Evolutionary conservation across 257 asterid species (phyloP), one percentile per base, ranked within the genome.

Genomic region (Rehmannia glutinosa): DNA sequence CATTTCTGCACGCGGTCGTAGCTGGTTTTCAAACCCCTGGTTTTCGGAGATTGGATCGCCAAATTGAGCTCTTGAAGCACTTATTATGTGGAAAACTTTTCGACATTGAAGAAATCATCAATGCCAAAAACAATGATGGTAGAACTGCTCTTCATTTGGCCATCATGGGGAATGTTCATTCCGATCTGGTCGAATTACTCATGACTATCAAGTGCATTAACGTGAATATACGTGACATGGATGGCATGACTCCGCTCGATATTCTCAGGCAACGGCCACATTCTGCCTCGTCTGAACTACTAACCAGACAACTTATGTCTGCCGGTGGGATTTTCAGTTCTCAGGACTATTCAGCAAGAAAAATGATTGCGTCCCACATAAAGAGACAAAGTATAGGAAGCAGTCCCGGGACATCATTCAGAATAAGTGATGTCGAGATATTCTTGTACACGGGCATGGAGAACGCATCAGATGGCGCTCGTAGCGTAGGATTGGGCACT

Each of bases 361-460:
- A 70, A 66, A 85, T 77, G 2, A 78, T 94, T 12, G 96, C 97
- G 0, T 88, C 96, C 12, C 96, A 90, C 45, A 66, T 90, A 9
- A 88, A 72, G 79, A 80, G 82, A 82, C 96, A 82, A 24, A 86
- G 94, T 20, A 63, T 81, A 13, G 96, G 97, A 8, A 75, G 74
- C 65, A 90, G 96, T 55, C 99, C 99, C 0, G 97, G 97, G 16
- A 86, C 96, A 3, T 90, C 96, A 2, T 94, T 94, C 71, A 69
- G 91, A 63, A 80, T 86, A 47, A 88, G 91, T 10, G 99, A 94
- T 70, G 75, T 81, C 0, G 96, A 94, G 69, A 88, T 94, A 46
- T 87, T 94, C 49, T 50, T 85, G 61, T 75, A 78, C 73, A 86
- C 93, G 0, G 96, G 98, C 17, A 52, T 87, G 36, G 96, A 83